These are phyloP conservation scores for Chimonanthus praecox DNA, from an alignment of 164 flowering plant species.

Conservation along the genomic window DNA sequence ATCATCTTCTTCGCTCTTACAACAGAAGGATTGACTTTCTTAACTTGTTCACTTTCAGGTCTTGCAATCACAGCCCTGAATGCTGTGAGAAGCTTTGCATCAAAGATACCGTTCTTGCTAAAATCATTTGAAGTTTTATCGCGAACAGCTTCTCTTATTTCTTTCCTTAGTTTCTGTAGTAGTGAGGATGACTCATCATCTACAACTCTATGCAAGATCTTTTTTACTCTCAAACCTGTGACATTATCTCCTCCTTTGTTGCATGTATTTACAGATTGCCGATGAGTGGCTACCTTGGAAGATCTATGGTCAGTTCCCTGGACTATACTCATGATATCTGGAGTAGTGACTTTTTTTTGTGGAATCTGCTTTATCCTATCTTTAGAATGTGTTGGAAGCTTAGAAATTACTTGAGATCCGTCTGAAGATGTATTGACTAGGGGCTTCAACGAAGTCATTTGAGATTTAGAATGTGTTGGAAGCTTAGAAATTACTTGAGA, in stretches of 20 bases:
- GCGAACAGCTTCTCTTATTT: conserved; percentile 79
- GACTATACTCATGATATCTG: conserved; percentile 68
- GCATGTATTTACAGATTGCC: conserved; percentile 19
- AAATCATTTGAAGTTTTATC: conserved; percentile 48
- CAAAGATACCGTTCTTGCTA: conserved; percentile 45
- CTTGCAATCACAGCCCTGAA: conserved; percentile 74
- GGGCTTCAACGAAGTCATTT: conserved; percentile 13
- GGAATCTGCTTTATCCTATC: conserved; percentile 18
- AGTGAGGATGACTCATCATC: conserved; percentile 57
- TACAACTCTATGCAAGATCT: conserved; percentile 69
- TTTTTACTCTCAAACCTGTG: conserved; percentile 75
- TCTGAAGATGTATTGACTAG: conserved; percentile 19
- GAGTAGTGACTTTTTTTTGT: conserved; percentile 20
- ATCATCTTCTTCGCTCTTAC: conserved; percentile 52
- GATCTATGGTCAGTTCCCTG: conserved; percentile 32
- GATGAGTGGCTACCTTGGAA: conserved; percentile 17
- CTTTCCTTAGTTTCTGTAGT: conserved; percentile 67
- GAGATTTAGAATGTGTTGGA: conserved; percentile 14
- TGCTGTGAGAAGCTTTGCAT: conserved; percentile 84
- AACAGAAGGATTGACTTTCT: conserved; percentile 35
- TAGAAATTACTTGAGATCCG: conserved; percentile 14
- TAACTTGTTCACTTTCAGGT: conserved; percentile 41
- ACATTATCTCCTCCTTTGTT: conserved; percentile 37
- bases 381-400: conserved; percentile 12
- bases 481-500: conserved; percentile 12